Conservation (phyloP, 164 flowering plant genomes). For the Amborella trichopoda region DNA sequence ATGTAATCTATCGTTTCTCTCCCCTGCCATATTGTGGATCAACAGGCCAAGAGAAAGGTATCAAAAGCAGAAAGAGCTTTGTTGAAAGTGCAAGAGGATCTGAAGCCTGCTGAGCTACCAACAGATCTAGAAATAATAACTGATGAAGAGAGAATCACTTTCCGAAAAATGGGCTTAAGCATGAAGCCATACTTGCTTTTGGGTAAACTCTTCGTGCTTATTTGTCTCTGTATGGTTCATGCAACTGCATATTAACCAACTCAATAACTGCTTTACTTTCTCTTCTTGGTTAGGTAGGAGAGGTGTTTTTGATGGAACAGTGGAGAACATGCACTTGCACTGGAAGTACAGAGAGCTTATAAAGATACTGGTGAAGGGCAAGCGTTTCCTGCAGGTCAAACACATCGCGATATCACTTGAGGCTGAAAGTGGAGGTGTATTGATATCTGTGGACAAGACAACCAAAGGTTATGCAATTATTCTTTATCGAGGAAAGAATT, state of each 20-base stretch:
- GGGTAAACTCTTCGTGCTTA: constrained; percentile 32
- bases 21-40: background rate
- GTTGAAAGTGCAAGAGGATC: constrained; percentile 45
- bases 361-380: constrained; percentile 61
- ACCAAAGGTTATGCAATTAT: constrained; percentile 72
- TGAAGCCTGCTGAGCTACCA: constrained; percentile 62
- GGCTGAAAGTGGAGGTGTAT: constrained; percentile 92
- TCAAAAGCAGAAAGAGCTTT: constrained; percentile 62
- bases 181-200: constrained; percentile 77
- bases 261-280: background rate
- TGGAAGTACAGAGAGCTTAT: constrained; percentile 88
- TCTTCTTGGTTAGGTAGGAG: constrained; percentile 45
- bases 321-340: constrained; percentile 91
- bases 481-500: constrained; percentile 88
- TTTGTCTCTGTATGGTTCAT: background rate
- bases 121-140: constrained; percentile 72
- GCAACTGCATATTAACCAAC: background rate
- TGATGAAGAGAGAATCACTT: constrained; percentile 77
- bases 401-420: constrained; percentile 77
- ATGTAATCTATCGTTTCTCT: background rate
- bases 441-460: constrained; percentile 73
- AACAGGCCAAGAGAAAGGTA: constrained; percentile 59
- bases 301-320: constrained; percentile 69
- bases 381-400: constrained; percentile 52
- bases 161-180: constrained; percentile 80